Conservation (phyloP, 1,139 yeast species). For the Scheffersomyces illinoinensis region DNA sequence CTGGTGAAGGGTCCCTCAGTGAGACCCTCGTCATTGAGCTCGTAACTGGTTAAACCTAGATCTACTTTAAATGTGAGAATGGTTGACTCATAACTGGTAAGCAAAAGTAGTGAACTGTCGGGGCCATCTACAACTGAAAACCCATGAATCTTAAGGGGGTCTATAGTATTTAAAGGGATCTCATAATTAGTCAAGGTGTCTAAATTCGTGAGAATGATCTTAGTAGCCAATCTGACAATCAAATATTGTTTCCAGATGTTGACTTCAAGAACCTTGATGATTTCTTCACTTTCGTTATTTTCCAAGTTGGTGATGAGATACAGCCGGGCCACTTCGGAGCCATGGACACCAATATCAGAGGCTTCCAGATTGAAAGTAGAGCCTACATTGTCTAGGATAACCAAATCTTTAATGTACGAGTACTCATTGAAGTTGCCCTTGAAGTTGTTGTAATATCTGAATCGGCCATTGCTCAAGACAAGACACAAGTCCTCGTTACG, state of each 20-base stretch:
- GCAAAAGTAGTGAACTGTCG: conserved; percentile 3
- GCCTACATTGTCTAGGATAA: conserved; percentile 34
- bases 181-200: conserved; percentile 25
- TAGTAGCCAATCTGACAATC: conserved; percentile 29
- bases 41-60: conserved; percentile 21
- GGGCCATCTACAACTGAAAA: conserved; percentile 5
- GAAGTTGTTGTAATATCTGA: conserved; percentile 68
- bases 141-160: conserved; percentile 17
- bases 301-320: conserved; percentile 36
- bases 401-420: conserved; percentile 33
- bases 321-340: conserved; percentile 1
- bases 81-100: conserved; percentile 26
- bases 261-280: conserved; percentile 25
- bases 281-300: conserved; percentile 31
- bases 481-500: conserved; percentile 63
- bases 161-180: conserved; percentile 22
- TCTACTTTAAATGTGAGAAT: conserved; percentile 30
- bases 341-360: conserved; percentile 15
- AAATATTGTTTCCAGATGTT: conserved; percentile 31
- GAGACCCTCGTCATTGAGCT: conserved; percentile 34
- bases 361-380: conserved; percentile 35
- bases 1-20: conserved; percentile 61
- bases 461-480: conserved; percentile 55
- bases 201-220: conserved; percentile 30
- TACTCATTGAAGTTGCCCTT: conserved; percentile 64